phyloP scores from a whole-genome alignment of 2,329 filamentous ascomycete genomes.

The Aspergillus pseudonomiae region DNA sequence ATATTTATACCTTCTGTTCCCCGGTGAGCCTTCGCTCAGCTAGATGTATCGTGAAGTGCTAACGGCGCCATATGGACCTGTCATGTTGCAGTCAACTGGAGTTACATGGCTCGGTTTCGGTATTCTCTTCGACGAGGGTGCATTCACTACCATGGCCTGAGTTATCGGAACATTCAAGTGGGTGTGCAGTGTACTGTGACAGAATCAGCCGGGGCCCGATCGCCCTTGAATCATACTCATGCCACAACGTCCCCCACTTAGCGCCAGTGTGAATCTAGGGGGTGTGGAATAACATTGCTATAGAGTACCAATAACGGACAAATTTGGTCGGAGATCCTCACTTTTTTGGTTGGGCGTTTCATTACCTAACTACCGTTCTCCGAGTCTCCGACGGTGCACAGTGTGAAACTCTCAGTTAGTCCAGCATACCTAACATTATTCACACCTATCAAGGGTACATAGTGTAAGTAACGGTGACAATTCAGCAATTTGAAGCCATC shows the following conservation, averaged over 20 bases:
- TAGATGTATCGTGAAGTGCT: background rate
- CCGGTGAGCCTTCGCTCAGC: background rate
- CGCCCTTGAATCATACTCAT: background rate
- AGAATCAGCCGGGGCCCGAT: background rate
- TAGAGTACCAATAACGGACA: background rate
- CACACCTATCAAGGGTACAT: background rate
- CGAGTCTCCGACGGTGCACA: background rate
- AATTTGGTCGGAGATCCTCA: background rate
- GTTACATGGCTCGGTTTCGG: conserved; percentile 6
- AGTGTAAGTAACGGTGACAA: background rate
- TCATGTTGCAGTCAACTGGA: conserved; percentile 7
- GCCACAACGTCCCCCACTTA: background rate
- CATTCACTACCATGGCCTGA: background rate
- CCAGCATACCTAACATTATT: background rate
- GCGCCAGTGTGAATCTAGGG: background rate
- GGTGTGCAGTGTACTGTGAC: background rate
- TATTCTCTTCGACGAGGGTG: background rate
- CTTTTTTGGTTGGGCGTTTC: background rate
- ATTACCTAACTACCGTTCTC: background rate
- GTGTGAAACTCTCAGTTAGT: background rate
- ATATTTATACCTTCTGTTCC: background rate
- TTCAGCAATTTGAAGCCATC: background rate
- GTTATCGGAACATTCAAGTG: background rate
- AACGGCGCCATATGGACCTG: background rate
- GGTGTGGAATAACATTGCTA: background rate